phyloP scores from a whole-genome alignment of 352 stramenopile species.

The Aphanomyces euteiches region DNA sequence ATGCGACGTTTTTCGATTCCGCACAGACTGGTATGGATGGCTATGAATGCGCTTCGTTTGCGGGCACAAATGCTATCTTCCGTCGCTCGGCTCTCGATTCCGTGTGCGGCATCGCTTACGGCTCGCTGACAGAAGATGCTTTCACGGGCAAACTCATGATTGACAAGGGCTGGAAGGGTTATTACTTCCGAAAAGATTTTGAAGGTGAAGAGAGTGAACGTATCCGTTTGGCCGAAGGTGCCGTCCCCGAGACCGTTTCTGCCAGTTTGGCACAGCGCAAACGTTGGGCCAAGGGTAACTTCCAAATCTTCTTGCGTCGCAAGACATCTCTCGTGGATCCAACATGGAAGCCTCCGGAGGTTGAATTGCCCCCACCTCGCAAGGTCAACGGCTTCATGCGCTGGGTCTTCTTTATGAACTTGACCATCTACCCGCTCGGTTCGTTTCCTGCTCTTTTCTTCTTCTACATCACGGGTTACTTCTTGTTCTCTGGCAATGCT shows the following conservation, averaged over 20 bases:
- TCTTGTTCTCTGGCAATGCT: slow-evolving; percentile 66
- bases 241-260: slow-evolving; percentile 60
- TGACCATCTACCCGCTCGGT: slow-evolving; percentile 68
- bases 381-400: slow-evolving; percentile 77
- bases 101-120: slow-evolving; percentile 68
- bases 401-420: slow-evolving; percentile 79
- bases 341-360: slow-evolving; percentile 47
- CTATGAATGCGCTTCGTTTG: slow-evolving; percentile 68
- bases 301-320: slow-evolving; percentile 59
- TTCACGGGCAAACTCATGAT: slow-evolving; percentile 80
- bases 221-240: slow-evolving; percentile 62
- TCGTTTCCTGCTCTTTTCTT: slow-evolving; percentile 73
- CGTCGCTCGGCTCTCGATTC: slow-evolving; percentile 67
- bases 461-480: slow-evolving; percentile 73
- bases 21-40: slow-evolving; percentile 69
- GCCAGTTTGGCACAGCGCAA: slow-evolving; percentile 60
- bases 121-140: slow-evolving; percentile 67
- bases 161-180: slow-evolving; percentile 71
- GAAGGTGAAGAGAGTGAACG: slow-evolving; percentile 64
- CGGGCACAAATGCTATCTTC: slow-evolving; percentile 75
- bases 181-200: slow-evolving; percentile 75
- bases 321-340: slow-evolving; percentile 68
- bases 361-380: slow-evolving; percentile 50
- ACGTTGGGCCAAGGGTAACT: slow-evolving; percentile 75
- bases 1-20: slow-evolving; percentile 70